phyloP scores from a whole-genome alignment of 805 yeast species.

The Kazachstania viticola region DNA sequence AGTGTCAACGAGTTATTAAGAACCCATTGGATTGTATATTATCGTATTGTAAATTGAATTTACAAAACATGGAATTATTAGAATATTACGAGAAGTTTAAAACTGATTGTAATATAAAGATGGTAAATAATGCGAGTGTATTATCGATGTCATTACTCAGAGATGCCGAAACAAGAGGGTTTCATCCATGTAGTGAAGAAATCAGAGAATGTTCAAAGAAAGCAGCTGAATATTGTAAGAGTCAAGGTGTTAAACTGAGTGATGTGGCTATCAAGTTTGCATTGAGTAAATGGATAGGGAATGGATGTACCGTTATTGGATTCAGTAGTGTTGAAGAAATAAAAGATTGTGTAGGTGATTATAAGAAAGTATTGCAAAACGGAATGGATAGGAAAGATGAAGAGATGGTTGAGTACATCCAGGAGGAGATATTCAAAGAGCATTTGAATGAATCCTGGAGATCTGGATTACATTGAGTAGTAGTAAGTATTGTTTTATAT shows the following conservation, averaged over 20 bases:
- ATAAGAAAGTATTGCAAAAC: too few species aligned
- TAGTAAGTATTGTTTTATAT: too few species aligned
- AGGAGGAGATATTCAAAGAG: conserved; percentile 33
- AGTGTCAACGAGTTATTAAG: conserved; percentile 30
- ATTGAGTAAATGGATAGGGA: conserved; percentile 41
- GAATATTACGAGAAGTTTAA: conserved; percentile 39
- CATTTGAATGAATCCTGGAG: conserved; percentile 61
- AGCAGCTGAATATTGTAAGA: conserved; percentile 38
- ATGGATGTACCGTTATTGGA: conserved; percentile 68
- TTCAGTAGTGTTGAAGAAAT: conserved; percentile 57
- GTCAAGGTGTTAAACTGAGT: conserved; percentile 49
- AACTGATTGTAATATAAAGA: conserved; percentile 40
- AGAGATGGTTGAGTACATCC: conserved; percentile 32
- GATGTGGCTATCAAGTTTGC: conserved; percentile 75
- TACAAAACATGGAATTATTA: conserved; percentile 56
- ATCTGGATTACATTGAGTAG: conserved; percentile 29
- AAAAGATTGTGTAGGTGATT: conserved; percentile 46
- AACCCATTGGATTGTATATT: conserved; percentile 65
- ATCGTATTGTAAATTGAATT: conserved; percentile 70
- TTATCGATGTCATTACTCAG: conserved; percentile 79
- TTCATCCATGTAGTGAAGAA: conserved; percentile 69
- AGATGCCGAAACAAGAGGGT: conserved; percentile 50
- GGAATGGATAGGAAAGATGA: conserved; percentile 32
- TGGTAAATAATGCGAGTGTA: conserved; percentile 73
- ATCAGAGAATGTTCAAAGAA: conserved; percentile 35